Conservation (phyloP, 495 filamentous ascomycete genomes). For the Xanthoparmelia taractica region DNA sequence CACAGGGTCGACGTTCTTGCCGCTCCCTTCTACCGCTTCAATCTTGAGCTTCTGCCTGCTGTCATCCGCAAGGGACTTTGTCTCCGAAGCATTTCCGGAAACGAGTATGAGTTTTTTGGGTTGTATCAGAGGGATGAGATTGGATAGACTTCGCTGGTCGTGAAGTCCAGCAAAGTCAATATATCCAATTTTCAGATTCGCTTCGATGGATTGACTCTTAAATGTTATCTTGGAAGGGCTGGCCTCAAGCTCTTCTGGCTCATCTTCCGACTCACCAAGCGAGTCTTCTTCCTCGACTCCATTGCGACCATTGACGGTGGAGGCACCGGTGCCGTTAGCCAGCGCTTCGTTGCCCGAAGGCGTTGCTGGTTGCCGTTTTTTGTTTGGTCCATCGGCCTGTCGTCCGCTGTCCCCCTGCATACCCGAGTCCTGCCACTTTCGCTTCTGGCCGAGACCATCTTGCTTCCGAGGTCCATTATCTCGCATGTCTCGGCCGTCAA, state of each 20-base stretch:
- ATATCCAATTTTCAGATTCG: slow-evolving; percentile 70
- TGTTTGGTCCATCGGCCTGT: slow-evolving; percentile 33
- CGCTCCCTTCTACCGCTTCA: slow-evolving; percentile 36
- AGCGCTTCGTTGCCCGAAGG: slow-evolving; percentile 34
- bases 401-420: slow-evolving; percentile 33
- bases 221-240: slow-evolving; percentile 70
- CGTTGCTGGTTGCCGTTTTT: slow-evolving; percentile 41
- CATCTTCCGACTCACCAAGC: slow-evolving; percentile 41
- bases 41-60: slow-evolving; percentile 66
- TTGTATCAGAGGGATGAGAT: slow-evolving; percentile 90
- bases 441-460: slow-evolving; percentile 78
- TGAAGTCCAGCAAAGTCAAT: slow-evolving; percentile 90
- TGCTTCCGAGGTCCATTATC: slow-evolving; percentile 39
- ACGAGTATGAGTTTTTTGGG: slow-evolving; percentile 89
- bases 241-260: slow-evolving; percentile 40
- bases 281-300: slow-evolving; percentile 39
- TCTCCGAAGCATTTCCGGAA: slow-evolving; percentile 71
- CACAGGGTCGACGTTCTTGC: slow-evolving; percentile 46
- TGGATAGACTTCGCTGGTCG: slow-evolving; percentile 84
- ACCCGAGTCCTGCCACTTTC: slow-evolving; percentile 76
- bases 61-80: slow-evolving; percentile 64
- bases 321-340: slow-evolving; percentile 16
- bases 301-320: slow-evolving; percentile 34
- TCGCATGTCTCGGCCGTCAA: slow-evolving; percentile 52
- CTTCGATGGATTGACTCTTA: slow-evolving; percentile 48